Evolutionary conservation across 2,329 filamentous ascomycete species (phyloP), one percentile per base, ranked within the genome.

Genomic region (Penicillium sp.): DNA sequence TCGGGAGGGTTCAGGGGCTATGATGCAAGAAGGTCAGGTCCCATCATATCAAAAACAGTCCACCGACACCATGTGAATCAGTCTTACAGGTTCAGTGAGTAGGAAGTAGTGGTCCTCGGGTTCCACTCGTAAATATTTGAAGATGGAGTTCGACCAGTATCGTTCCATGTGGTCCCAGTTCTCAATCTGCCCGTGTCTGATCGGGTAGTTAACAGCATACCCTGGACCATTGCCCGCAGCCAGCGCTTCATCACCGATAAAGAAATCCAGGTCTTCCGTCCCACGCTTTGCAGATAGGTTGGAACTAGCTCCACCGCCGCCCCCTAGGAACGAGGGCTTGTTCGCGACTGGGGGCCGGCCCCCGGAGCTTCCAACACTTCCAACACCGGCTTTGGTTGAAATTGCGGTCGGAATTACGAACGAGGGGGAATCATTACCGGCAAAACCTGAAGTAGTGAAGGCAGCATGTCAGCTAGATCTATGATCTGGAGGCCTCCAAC

Each of bases 141-240:
- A 99, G 78, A 99, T 99, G 60, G 94, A 99, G 79, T 97, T 97
- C 64, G 95, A 97, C 94, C 94, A 99, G 79, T 97, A 99, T 60
- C 94, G 88, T 76, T 99, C 94, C 94, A 99, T 99, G 69, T 97
- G 90, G 77, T 99, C 94, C 94, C 94, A 99, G 73, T 99, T 97
- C 79, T 99, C 94, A 75, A 99, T 90, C 79, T 99, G 94, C 45
- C 94, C 94, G 71, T 99, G 94, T 62, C 94, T 87, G 68, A 99
- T 97, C 54, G 94, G 94, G 75, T 97, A 99, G 78, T 97, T 91
- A 73, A 99, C 82, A 54, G 91, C 93, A 77, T 99, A 99, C 62
- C 94, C 91, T 65, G 94, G 91, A 53, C 94, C 94, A 62, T 80
- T 84, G 43, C 90, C 81, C 42, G 93, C 93, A 58, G 88, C 81